A percentile compares a stretch with the other conserved stretches of the same genome.
These are phyloP conservation scores for Pseudogymnoascus sp. DNA, from an alignment of 2,329 filamentous ascomycete genomes.

Conservation along the genomic window DNA sequence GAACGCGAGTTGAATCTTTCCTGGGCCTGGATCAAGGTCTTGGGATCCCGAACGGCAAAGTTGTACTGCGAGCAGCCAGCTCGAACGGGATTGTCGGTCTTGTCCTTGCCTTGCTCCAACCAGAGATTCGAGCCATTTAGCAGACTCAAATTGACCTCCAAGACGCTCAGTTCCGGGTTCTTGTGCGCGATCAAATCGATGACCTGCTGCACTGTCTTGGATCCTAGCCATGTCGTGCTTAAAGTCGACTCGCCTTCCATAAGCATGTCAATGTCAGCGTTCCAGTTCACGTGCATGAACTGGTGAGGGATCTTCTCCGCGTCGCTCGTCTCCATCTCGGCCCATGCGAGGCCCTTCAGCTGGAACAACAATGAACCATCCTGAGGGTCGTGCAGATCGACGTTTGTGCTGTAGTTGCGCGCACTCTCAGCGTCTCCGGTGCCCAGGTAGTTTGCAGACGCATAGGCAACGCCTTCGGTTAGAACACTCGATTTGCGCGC, in stretches of 20 bases:
- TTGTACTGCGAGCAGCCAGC: slow-evolving; percentile 14
- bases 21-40: slow-evolving; percentile 12
- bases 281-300: slow-evolving; percentile 14
- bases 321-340: slow-evolving; percentile 9
- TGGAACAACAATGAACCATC: slow-evolving; percentile 19
- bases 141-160: slow-evolving; percentile 28
- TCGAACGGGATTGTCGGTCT: slow-evolving; percentile 8
- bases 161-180: slow-evolving; percentile 27
- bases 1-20: slow-evolving; percentile 8
- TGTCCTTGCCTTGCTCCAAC: slow-evolving; percentile 17
- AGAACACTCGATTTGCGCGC: slow-evolving; percentile 9
- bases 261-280: slow-evolving; percentile 20
- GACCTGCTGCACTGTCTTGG: slow-evolving; percentile 13
- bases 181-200: slow-evolving; percentile 32
- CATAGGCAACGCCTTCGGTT: not conserved
- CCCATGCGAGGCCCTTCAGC: slow-evolving; percentile 18
- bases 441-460: slow-evolving; percentile 10
- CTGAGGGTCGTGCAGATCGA: slow-evolving; percentile 13
- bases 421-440: slow-evolving; percentile 11
- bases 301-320: slow-evolving; percentile 5
- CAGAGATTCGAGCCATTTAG: slow-evolving; percentile 23
- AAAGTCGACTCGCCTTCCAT: slow-evolving; percentile 7
- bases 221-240: not conserved
- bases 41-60: slow-evolving; percentile 13
- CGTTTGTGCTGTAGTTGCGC: slow-evolving; percentile 12